phyloP scores from a whole-genome alignment of 2,329 filamentous ascomycete genomes.

The Hyphodiscus sp. region DNA sequence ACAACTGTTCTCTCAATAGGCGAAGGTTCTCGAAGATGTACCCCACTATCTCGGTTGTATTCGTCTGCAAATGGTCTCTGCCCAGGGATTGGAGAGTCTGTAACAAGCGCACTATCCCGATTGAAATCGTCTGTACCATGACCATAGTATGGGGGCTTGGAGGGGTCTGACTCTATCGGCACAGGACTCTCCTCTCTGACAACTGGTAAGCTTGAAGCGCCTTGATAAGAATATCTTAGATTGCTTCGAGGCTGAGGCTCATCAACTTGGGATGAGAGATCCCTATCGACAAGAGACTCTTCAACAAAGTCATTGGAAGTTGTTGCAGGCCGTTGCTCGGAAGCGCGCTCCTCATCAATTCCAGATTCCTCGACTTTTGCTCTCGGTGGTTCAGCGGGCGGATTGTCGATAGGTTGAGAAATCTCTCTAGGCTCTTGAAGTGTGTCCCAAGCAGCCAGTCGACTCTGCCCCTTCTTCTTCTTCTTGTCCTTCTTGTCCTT shows the following conservation, averaged over 20 bases:
- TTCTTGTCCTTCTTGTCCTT: constrained; percentile 15
- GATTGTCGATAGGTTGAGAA: not conserved
- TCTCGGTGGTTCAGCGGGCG: constrained; percentile 1
- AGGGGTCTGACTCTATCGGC: constrained; percentile 12
- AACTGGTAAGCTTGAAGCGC: constrained; percentile 23
- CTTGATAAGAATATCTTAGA: constrained; percentile 13
- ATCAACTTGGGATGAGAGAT: constrained; percentile 6
- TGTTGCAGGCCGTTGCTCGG: not conserved
- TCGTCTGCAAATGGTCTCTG: constrained; percentile 25
- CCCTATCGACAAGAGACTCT: constrained; percentile 1
- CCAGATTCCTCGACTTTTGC: constrained; percentile 5
- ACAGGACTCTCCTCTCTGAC: constrained; percentile 22
- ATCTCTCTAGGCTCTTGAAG: not conserved
- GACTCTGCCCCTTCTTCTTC: constrained; percentile 4
- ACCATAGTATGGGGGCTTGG: not conserved
- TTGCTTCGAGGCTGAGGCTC: constrained; percentile 6
- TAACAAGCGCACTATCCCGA: constrained; percentile 44
- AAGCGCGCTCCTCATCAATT: not conserved
- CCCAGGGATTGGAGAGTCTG: constrained; percentile 38
- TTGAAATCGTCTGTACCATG: constrained; percentile 26
- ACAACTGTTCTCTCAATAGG: constrained; percentile 26
- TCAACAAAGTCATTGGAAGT: not conserved
- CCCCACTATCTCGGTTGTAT: constrained; percentile 44
- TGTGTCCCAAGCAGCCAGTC: not conserved
- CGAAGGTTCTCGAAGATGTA: constrained; percentile 44